A percentile compares a stretch with the other conserved stretches of the same genome.
phyloP scores from a whole-genome alignment of 164 flowering plant genomes.

The Nelumbo lutea region DNA sequence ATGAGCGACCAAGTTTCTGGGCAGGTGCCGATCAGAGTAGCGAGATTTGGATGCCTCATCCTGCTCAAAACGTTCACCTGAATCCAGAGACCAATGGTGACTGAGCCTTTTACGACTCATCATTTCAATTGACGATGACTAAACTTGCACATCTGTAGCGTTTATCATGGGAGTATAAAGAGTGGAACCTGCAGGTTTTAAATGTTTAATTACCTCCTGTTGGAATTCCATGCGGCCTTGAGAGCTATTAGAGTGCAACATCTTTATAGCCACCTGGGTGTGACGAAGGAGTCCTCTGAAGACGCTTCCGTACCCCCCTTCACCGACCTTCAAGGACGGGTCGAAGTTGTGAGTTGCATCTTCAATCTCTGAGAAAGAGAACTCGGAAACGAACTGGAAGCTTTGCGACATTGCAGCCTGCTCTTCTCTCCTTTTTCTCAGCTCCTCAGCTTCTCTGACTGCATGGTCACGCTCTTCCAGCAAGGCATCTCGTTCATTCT shows the following conservation, averaged over 20 bases:
- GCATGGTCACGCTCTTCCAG: slow-evolving; percentile 58
- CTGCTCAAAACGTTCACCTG: slow-evolving; percentile 80
- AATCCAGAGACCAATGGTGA: not conserved
- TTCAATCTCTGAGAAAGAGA: slow-evolving; percentile 58
- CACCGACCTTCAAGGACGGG: slow-evolving; percentile 59
- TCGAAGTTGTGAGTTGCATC: slow-evolving; percentile 61
- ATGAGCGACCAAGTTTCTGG: slow-evolving; percentile 67
- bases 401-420: slow-evolving; percentile 22
- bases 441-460: slow-evolving; percentile 53
- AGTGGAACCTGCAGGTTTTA: no score
- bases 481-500: slow-evolving; percentile 53
- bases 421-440: slow-evolving; percentile 34
- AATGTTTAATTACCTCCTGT: slow-evolving; percentile 55
- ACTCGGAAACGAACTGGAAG: slow-evolving; percentile 43
- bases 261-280: slow-evolving; percentile 71
- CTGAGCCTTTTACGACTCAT: no score
- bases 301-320: slow-evolving; percentile 82
- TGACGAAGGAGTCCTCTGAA: slow-evolving; percentile 60
- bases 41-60: slow-evolving; percentile 81
- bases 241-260: slow-evolving; percentile 45
- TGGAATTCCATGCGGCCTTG: slow-evolving; percentile 77
- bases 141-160: no score
- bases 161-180: no score
- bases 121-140: no score
- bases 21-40: slow-evolving; percentile 83